Conservation (phyloP, 768 basidiomycete genomes). For the Kwoniella europaea region DNA sequence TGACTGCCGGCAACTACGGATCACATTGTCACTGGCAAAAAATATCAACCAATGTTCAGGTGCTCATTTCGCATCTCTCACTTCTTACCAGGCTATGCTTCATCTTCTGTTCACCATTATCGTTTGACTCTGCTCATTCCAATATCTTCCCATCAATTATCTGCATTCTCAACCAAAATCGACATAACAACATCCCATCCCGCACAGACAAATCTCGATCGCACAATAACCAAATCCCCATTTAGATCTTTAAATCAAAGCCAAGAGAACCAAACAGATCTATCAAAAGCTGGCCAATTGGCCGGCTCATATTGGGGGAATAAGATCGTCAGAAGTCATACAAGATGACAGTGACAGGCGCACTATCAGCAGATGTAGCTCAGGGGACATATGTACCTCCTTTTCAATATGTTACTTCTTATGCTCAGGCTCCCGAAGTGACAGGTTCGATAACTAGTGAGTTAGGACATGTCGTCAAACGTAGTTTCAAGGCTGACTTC, state of each 20-base stretch:
- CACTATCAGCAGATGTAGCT: constrained; percentile 43
- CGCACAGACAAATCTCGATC: neutral
- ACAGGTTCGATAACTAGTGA: constrained; percentile 49
- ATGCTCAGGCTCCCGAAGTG: constrained; percentile 35
- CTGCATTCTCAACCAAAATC: neutral
- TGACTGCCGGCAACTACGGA: neutral
- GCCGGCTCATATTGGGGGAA: neutral
- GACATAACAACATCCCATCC: neutral
- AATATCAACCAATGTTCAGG: too few relatives aligned
- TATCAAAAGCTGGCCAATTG: neutral
- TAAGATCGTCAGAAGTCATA: neutral
- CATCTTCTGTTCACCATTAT: too few relatives aligned
- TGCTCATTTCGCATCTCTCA: too few relatives aligned
- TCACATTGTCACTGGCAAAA: too few relatives aligned
- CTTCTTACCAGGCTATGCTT: too few relatives aligned
- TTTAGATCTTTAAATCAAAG: neutral
- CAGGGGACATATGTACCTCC: constrained; percentile 47
- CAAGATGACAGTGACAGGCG: constrained; percentile 49
- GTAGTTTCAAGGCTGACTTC: neutral
- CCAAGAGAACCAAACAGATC: neutral
- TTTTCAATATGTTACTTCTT: constrained; percentile 48
- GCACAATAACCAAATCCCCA: neutral
- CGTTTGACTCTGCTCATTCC: too few relatives aligned
- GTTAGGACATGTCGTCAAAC: neutral
- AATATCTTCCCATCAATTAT: neutral